phyloP scores from a whole-genome alignment of 768 basidiomycete species.

The Rhizopogon vesiculosus region DNA sequence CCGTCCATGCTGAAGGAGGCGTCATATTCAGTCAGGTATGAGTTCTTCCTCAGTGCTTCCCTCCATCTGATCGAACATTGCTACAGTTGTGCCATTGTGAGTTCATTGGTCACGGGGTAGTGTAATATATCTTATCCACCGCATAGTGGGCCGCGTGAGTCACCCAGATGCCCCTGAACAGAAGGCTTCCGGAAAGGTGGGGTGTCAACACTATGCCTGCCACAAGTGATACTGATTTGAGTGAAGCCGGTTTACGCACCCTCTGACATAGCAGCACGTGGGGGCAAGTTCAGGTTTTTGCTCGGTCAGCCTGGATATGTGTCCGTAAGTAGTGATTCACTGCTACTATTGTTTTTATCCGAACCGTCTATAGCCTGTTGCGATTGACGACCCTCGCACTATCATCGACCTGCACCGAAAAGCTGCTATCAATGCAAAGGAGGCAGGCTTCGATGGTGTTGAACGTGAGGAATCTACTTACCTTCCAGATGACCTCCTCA shows the following conservation, averaged over 20 bases:
- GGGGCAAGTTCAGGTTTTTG: conserved; percentile 36
- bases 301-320: conserved; percentile 34
- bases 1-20: conserved; percentile 41
- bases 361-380: conserved; percentile 27
- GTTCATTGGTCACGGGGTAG: neutral
- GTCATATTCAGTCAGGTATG: conserved; percentile 41
- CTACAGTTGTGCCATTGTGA: conserved; percentile 35
- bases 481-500: neutral
- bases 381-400: conserved; percentile 35
- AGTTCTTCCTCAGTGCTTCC: neutral
- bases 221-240: neutral
- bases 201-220: neutral
- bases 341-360: neutral
- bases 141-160: no score
- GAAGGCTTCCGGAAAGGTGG: conserved; percentile 29
- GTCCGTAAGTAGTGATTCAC: conserved; percentile 24
- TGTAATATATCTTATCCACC: neutral
- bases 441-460: conserved; percentile 54
- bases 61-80: neutral
- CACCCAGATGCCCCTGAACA: conserved; percentile 38
- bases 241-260: conserved; percentile 39
- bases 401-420: conserved; percentile 36
- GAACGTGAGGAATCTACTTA: conserved; percentile 32
- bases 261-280: conserved; percentile 38
- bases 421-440: conserved; percentile 43